These are phyloP conservation scores for Phytophthora sojae DNA, from an alignment of 352 stramenopile species.

Conservation along the genomic window DNA sequence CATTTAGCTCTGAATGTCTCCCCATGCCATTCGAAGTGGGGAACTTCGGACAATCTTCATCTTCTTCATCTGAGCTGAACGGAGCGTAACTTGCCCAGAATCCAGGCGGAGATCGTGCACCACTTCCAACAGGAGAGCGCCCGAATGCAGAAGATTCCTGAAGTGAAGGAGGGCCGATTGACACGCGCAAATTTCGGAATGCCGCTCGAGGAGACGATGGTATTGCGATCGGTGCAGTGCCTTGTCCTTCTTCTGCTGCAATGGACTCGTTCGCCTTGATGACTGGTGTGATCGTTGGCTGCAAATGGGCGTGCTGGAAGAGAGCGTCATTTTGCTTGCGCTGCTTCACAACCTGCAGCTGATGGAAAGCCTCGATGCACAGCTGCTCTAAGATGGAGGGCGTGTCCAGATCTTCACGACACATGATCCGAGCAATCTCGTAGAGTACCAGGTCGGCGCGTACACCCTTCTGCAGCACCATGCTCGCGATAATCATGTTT, in stretches of 20 bases:
- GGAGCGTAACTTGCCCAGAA: constrained; percentile 84
- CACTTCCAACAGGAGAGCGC: constrained; percentile 48
- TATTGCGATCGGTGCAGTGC: constrained; percentile 21
- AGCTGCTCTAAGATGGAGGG: constrained; percentile 71
- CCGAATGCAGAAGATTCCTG: constrained; percentile 31
- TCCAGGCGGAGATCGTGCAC: constrained; percentile 67
- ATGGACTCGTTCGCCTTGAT: constrained; percentile 22
- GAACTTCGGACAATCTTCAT: constrained; percentile 39
- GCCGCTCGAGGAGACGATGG: constrained; percentile 32
- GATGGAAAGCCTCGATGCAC: constrained; percentile 75
- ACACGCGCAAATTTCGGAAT: constrained; percentile 56
- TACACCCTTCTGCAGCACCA: constrained; percentile 82
- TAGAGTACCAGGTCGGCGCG: constrained; percentile 67
- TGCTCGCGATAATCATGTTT: constrained; percentile 86
- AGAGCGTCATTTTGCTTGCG: constrained; percentile 36
- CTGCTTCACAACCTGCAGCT: constrained; percentile 52
- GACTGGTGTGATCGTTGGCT: constrained; percentile 22
- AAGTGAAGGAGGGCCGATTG: constrained; percentile 54
- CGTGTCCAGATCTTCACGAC: constrained; percentile 81
- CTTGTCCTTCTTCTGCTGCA: constrained; percentile 12
- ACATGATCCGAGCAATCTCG: constrained; percentile 87
- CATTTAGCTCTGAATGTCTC: constrained; percentile 21
- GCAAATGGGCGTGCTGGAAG: constrained; percentile 26
- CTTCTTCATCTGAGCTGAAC: constrained; percentile 69
- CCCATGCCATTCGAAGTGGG: constrained; percentile 10